Conservation (phyloP, 257 asterid genomes). For the Solanum pennellii region DNA sequence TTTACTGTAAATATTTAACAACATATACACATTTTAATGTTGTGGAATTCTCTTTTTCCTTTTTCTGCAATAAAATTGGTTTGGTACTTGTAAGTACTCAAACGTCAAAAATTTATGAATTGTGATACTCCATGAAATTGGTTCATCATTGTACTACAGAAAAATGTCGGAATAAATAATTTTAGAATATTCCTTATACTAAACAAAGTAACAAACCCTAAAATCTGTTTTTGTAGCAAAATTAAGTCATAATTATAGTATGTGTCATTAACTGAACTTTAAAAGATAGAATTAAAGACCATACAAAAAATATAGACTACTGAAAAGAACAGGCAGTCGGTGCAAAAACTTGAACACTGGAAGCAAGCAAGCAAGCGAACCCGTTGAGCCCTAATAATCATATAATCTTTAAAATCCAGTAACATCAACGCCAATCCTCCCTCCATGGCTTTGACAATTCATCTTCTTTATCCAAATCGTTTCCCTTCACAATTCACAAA, state of each 20-base stretch:
- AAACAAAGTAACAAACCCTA: not conserved
- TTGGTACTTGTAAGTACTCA: not conserved
- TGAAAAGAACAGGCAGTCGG: no score
- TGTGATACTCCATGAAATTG: no score
- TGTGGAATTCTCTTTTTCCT: not conserved
- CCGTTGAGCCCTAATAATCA: no score
- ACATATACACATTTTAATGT: not conserved
- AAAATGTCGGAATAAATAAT: no score
- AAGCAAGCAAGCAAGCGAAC: not conserved
- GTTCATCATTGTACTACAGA: no score
- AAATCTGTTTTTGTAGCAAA: no score
- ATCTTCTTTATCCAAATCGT: slow-evolving; percentile 15
- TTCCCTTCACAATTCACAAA: slow-evolving; percentile 13
- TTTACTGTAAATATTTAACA: not conserved
- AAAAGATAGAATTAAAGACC: no score
- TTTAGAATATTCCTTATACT: not conserved
- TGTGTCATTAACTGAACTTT: no score
- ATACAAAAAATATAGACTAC: no score
- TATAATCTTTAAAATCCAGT: not conserved
- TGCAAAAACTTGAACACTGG: no score
- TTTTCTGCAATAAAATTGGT: not conserved
- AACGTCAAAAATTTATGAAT: not conserved
- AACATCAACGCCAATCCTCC: not conserved
- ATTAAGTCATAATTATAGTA: no score
- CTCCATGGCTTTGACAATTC: slow-evolving; percentile 23